Percentiles rank a stretch among this genome's conserved stretches.
phyloP scores from a whole-genome alignment of 495 filamentous ascomycete genomes.

The Trypethelium eluteriae region DNA sequence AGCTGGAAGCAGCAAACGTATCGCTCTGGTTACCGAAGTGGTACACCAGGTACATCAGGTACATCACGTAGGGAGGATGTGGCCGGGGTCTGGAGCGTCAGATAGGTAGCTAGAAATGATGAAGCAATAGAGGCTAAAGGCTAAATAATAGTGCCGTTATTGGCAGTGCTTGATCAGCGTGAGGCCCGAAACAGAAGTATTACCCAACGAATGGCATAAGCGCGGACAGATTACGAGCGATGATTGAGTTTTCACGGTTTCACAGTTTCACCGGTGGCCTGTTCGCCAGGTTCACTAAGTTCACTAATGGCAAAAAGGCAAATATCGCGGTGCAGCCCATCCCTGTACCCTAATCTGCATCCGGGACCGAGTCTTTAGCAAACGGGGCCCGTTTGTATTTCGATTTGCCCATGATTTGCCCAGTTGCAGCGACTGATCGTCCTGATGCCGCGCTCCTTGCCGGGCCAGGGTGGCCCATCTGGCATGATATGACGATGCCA shows the following conservation, averaged over 20 bases:
- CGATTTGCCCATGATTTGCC: neutral
- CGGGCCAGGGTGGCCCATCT: neutral
- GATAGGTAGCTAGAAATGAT: too few relatives aligned
- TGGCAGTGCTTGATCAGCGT: neutral
- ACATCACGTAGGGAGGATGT: neutral
- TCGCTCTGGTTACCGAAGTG: neutral
- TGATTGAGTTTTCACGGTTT: conserved; percentile 31
- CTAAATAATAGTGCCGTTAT: conserved; percentile 6
- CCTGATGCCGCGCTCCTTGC: neutral
- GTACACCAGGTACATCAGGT: neutral
- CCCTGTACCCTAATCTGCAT: conserved; percentile 11
- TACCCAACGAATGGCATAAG: conserved; percentile 12
- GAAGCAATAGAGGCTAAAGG: neutral
- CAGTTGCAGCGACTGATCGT: neutral
- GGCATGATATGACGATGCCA: neutral
- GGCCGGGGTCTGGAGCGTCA: too few relatives aligned
- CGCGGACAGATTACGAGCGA: conserved; percentile 10
- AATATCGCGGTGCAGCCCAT: conserved; percentile 11
- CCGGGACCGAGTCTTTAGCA: neutral
- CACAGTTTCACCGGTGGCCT: conserved; percentile 42
- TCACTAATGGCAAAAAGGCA: conserved; percentile 12
- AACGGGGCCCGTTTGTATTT: neutral
- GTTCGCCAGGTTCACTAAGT: conserved; percentile 1
- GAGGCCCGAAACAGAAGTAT: conserved; percentile 4
- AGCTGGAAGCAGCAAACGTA: neutral